Evolutionary conservation across 129 eudicot genomes (phyloP).

Genomic region (Apium graveolens): DNA sequence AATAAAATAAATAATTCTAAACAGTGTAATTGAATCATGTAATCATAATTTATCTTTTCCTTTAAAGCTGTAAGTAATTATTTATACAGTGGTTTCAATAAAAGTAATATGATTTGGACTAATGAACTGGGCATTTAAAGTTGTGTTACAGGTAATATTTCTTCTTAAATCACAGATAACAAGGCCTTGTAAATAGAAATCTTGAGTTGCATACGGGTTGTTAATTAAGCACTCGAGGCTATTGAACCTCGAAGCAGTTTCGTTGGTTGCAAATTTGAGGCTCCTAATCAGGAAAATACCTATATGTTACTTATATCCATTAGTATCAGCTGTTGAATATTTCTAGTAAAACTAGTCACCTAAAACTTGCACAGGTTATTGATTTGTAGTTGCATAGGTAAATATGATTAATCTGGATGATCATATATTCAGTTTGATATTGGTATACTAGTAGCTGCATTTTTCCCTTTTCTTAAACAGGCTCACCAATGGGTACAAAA

Average conservation of each 20-base stretch:
- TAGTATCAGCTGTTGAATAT: not conserved
- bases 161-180: conserved; percentile 41
- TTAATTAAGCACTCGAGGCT: conserved; percentile 20
- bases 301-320: not conserved
- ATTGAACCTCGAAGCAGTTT: conserved; percentile 14
- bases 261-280: not conserved
- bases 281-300: not conserved
- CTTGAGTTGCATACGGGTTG: conserved; percentile 28
- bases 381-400: not conserved
- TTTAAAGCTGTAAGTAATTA: conserved; percentile 11
- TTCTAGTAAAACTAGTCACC: conserved; percentile 6
- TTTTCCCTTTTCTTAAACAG: not conserved
- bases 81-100: conserved; percentile 13
- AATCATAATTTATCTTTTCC: conserved; percentile 30
- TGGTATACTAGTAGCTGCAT: not conserved
- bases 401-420: conserved; percentile 11
- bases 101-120: conserved; percentile 33
- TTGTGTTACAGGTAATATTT: conserved; percentile 66
- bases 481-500: not conserved
- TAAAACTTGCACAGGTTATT: not conserved
- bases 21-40: conserved; percentile 44
- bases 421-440: not conserved
- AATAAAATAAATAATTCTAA: no score
- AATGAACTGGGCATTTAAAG: conserved; percentile 50
- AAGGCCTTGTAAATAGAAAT: conserved; percentile 46